Percentiles rank a stretch among this genome's conserved stretches.
Conservation (phyloP, 495 filamentous ascomycete genomes). For the Xylaria scruposa region DNA sequence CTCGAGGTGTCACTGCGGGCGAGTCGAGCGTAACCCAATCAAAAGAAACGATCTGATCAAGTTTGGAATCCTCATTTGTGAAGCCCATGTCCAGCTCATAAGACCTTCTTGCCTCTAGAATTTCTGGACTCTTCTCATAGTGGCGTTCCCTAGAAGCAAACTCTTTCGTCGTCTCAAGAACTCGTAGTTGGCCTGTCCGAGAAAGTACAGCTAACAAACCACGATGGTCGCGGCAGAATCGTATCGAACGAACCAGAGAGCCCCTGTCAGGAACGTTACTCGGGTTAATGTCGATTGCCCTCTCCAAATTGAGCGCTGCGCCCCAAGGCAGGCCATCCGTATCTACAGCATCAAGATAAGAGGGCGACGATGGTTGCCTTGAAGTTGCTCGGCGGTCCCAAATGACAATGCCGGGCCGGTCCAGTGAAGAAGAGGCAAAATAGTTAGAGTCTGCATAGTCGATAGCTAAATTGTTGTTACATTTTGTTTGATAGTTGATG, state of each 20-base stretch:
- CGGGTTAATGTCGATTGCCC: constrained; percentile 63
- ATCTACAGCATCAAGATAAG: constrained; percentile 56
- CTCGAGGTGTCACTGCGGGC: constrained; percentile 65
- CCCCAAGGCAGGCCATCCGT: constrained; percentile 59
- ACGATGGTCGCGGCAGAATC: constrained; percentile 76
- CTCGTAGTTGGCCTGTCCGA: constrained; percentile 77
- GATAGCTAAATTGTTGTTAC: constrained; percentile 89
- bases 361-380: constrained; percentile 50
- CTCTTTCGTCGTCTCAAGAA: constrained; percentile 72
- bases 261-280: constrained; percentile 51
- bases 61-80: constrained; percentile 53
- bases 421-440: constrained; percentile 83
- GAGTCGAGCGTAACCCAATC: constrained; percentile 77
- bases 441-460: constrained; percentile 92
- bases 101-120: constrained; percentile 59
- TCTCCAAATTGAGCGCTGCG: constrained; percentile 70
- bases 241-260: constrained; percentile 74
- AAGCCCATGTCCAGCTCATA: constrained; percentile 60
- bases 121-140: constrained; percentile 52
- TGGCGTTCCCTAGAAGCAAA: constrained; percentile 49
- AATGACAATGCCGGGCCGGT: constrained; percentile 74
- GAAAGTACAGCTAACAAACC: constrained; percentile 79
- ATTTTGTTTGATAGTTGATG: constrained; percentile 72
- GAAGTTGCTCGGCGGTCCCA: constrained; percentile 84
- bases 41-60: constrained; percentile 78